Conservation (phyloP, 2,329 filamentous ascomycete genomes). For the Aspergillus fumigatus region DNA sequence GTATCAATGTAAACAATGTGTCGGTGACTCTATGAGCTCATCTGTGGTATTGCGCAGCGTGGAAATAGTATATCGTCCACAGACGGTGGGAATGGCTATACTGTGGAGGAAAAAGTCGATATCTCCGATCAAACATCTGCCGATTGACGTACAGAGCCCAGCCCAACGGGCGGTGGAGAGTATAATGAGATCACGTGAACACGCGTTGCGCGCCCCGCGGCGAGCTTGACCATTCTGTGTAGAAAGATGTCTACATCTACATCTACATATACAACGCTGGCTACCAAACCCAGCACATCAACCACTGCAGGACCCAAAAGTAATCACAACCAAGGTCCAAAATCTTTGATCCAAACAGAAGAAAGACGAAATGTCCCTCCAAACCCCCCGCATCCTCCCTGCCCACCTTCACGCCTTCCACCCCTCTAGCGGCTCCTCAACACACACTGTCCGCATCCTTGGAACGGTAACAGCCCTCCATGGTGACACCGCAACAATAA, state of each 20-base stretch:
- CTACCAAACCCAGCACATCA: neutral
- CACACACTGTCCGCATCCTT: conserved; percentile 73
- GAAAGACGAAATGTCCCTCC: conserved; percentile 57
- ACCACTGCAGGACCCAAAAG: neutral
- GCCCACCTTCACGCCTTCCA: conserved; percentile 73
- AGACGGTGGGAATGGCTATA: neutral
- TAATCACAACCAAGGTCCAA: neutral
- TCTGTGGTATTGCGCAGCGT: neutral
- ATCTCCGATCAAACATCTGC: neutral
- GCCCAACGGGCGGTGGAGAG: neutral
- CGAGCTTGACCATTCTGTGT: neutral
- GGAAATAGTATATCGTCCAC: neutral
- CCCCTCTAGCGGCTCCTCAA: conserved; percentile 41
- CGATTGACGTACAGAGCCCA: neutral
- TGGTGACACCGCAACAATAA: conserved; percentile 74
- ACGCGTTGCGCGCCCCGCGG: conserved; percentile 16
- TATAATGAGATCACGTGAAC: conserved; percentile 10
- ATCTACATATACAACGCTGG: neutral
- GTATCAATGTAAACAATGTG: neutral
- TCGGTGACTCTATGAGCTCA: neutral
- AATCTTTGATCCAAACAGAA: neutral
- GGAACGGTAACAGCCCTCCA: conserved; percentile 80
- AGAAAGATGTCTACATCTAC: neutral
- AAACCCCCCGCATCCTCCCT: conserved; percentile 78
- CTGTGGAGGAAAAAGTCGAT: neutral